phyloP scores from a whole-genome alignment of 1,284 basidiomycete genomes.

The Fomitopsis palustris region DNA sequence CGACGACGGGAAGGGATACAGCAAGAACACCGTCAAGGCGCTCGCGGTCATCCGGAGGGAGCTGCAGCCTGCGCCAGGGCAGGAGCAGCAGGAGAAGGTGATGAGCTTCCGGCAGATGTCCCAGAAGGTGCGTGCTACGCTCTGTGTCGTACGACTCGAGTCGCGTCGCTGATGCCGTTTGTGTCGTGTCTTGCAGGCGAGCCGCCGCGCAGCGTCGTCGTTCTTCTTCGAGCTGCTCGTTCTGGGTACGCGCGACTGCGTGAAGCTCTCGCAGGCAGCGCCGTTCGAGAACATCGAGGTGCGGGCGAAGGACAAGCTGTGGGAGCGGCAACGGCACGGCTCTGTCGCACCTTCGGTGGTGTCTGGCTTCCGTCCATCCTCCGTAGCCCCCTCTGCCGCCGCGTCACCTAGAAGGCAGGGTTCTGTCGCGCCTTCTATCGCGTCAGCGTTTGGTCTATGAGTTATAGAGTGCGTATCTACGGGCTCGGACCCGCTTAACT shows the following conservation, averaged over 20 bases:
- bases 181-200: constrained; percentile 74
- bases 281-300: constrained; percentile 89
- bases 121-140: constrained; percentile 53
- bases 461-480: not conserved
- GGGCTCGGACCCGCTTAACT: not conserved
- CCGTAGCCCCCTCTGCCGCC: constrained; percentile 13
- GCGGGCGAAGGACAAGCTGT: constrained; percentile 78
- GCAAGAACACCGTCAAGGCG: constrained; percentile 90
- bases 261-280: constrained; percentile 72
- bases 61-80: constrained; percentile 51
- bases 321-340: constrained; percentile 64
- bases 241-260: constrained; percentile 87
- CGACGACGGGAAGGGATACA: constrained; percentile 71
- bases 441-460: constrained; percentile 32
- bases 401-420: constrained; percentile 19
- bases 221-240: constrained; percentile 99
- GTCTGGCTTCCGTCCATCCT: constrained; percentile 15
- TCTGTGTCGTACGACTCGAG: not conserved
- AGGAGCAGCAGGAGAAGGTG: constrained; percentile 49
- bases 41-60: constrained; percentile 80
- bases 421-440: constrained; percentile 30
- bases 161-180: constrained; percentile 5
- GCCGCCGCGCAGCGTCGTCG: constrained; percentile 85
- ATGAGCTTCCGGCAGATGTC: constrained; percentile 75
- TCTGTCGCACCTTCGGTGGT: constrained; percentile 38